These are phyloP conservation scores for Candida yuanshanica DNA, from an alignment of 805 yeast species.

Conservation along the genomic window DNA sequence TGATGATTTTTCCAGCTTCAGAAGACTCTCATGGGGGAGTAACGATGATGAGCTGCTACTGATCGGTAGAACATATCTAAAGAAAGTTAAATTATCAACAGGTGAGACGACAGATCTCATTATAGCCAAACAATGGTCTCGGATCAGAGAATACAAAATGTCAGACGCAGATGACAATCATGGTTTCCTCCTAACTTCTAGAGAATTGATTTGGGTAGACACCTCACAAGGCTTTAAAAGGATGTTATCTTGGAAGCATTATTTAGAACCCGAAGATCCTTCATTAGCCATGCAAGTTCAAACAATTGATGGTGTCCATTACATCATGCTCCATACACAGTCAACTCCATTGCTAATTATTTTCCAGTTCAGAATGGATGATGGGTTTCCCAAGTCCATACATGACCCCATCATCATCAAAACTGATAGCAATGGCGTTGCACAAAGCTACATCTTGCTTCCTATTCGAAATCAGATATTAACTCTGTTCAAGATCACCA, in stretches of 20 bases:
- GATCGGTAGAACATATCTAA: conserved; percentile 39
- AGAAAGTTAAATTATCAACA: conserved; percentile 25
- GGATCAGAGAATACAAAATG: conserved; percentile 37
- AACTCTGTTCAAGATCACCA: conserved; percentile 2
- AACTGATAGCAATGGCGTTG: conserved; percentile 2
- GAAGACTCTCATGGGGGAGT: conserved; percentile 42
- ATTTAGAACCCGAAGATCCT: conserved; percentile 47
- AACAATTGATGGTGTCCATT: conserved; percentile 14
- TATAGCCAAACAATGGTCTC: conserved; percentile 23
- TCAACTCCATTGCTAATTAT: conserved; percentile 27
- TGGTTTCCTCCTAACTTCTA: conserved; percentile 56
- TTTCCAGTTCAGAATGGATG: conserved; percentile 29
- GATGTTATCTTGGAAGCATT: conserved; percentile 70
- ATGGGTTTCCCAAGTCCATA: conserved; percentile 31
- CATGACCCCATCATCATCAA: conserved; percentile 30
- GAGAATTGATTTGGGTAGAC: conserved; percentile 53
- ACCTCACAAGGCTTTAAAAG: conserved; percentile 34
- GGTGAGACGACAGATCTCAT: conserved; percentile 26
- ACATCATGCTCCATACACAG: conserved; percentile 26
- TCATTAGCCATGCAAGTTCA: conserved; percentile 38
- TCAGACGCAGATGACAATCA: conserved; percentile 26
- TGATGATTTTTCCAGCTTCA: conserved; percentile 52
- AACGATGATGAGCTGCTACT: conserved; percentile 26
- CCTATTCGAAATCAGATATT: conserved; percentile 3
- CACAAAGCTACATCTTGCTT: conserved; percentile 1